phyloP scores from a whole-genome alignment of 306 rosid species.

The Elaeagnus macrophylla region DNA sequence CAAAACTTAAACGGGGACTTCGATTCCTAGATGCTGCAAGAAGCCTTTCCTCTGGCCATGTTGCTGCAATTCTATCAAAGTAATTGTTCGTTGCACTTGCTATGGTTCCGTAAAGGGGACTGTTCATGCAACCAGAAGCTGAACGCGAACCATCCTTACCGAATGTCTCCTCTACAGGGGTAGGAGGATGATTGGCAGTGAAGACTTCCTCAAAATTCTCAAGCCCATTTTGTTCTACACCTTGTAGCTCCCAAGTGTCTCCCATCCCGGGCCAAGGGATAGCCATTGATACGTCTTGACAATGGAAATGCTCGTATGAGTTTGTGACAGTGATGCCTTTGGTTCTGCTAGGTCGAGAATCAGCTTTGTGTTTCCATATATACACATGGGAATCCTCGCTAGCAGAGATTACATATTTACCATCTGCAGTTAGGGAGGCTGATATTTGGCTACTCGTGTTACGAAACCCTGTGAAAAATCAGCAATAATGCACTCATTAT shows the following conservation, averaged over 20 bases:
- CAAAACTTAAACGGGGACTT: slow-evolving; percentile 72
- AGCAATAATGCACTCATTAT: slow-evolving; percentile 18
- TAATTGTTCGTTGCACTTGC: slow-evolving; percentile 72
- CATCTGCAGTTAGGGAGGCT: slow-evolving; percentile 72
- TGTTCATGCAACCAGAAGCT: slow-evolving; percentile 45
- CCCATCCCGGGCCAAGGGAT: slow-evolving; percentile 89
- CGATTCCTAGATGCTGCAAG: slow-evolving; percentile 42
- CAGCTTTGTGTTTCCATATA: slow-evolving; percentile 91
- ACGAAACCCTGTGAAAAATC: slow-evolving; percentile 61
- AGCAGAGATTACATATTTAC: slow-evolving; percentile 76
- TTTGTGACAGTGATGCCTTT: slow-evolving; percentile 55
- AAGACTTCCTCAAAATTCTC: slow-evolving; percentile 47
- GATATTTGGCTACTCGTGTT: slow-evolving; percentile 80
- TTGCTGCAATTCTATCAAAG: slow-evolving; percentile 80
- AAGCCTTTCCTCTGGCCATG: slow-evolving; percentile 95
- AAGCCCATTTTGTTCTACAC: slow-evolving; percentile 39
- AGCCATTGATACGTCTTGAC: slow-evolving; percentile 83
- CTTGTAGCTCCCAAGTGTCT: slow-evolving; percentile 58
- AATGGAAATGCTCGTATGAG: slow-evolving; percentile 85
- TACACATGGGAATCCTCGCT: slow-evolving; percentile 93
- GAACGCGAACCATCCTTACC: slow-evolving; percentile 41
- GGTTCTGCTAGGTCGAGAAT: slow-evolving; percentile 77
- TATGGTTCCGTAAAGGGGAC: slow-evolving; percentile 77
- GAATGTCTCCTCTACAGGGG: slow-evolving; percentile 71
- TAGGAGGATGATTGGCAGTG: slow-evolving; percentile 84